phyloP scores from a whole-genome alignment of 108 stramenopile genomes.

The Cyclotella baltica region DNA sequence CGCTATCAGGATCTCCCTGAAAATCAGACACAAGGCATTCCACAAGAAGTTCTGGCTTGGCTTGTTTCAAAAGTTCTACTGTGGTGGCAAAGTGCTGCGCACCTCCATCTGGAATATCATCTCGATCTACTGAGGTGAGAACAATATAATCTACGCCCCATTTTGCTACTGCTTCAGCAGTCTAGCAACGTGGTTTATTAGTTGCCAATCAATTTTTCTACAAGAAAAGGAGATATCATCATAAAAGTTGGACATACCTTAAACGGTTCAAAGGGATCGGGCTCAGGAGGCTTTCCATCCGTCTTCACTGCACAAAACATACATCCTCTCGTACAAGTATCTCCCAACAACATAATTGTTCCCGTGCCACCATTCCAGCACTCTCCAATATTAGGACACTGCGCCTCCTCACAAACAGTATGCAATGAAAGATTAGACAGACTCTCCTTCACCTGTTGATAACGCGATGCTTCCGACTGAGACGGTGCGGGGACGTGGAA shows the following conservation, averaged over 20 bases:
- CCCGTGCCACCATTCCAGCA: conserved; percentile 99
- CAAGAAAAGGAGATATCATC: too few relatives aligned
- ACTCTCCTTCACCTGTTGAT: conserved; percentile 77
- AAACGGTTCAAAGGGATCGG: conserved; percentile 97
- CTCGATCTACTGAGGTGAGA: conserved; percentile 95
- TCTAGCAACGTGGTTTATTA: conserved; percentile 45
- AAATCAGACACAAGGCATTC: conserved; percentile 99
- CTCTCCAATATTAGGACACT: conserved; percentile 99
- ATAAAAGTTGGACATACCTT: conserved; percentile 53
- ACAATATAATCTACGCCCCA: conserved; percentile 99
- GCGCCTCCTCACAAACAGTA: conserved; percentile 99
- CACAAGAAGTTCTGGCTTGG: conserved; percentile 91
- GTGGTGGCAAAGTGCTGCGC: conserved; percentile 94
- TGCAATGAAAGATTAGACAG: conserved; percentile 80
- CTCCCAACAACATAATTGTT: conserved; percentile 99
- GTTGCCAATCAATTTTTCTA: too few relatives aligned
- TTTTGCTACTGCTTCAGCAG: conserved; percentile 88
- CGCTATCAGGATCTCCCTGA: conserved; percentile 78
- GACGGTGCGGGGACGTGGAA: conserved; percentile 78
- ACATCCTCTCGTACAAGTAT: conserved; percentile 98
- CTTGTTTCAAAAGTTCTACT: conserved; percentile 91
- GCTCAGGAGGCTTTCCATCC: conserved; percentile 85
- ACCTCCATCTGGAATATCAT: conserved; percentile 97
- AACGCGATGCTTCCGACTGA: conserved; percentile 67
- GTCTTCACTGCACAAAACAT: conserved; percentile 99